A percentile compares a stretch with the other conserved stretches of the same genome.
Conservation (phyloP, 148 eudicot species). For the Fallopia convolvulus region DNA sequence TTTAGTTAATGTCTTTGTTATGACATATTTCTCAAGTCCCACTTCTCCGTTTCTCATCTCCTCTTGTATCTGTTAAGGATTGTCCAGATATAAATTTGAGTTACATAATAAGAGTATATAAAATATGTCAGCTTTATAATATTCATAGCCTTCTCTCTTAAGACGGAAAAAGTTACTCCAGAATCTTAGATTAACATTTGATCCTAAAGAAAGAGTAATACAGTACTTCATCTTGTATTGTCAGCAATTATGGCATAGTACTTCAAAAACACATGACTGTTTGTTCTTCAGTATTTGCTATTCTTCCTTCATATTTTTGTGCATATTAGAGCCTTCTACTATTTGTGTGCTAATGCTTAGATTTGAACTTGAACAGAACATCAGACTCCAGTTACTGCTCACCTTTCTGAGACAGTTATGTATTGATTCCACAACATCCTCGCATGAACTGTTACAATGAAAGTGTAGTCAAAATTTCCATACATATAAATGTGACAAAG, state of each 20-base stretch:
- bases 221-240: not conserved
- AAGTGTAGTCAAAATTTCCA: not conserved
- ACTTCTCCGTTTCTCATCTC: slow-evolving; percentile 89
- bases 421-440: slow-evolving; percentile 93
- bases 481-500: not conserved
- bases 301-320: not conserved
- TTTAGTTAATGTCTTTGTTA: slow-evolving; percentile 82
- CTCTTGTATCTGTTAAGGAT: slow-evolving; percentile 60
- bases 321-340: not conserved
- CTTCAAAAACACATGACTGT: not conserved
- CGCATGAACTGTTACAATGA: slow-evolving; percentile 68
- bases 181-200: not conserved
- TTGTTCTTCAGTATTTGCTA: not conserved
- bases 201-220: not conserved
- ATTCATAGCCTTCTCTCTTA: not conserved
- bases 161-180: not conserved
- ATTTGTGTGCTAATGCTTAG: not conserved
- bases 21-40: slow-evolving; percentile 79
- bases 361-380: not conserved
- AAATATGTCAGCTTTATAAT: not conserved
- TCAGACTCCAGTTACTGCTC: slow-evolving; percentile 9
- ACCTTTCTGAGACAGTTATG: slow-evolving; percentile 83
- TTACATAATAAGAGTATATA: not conserved
- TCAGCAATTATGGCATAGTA: not conserved
- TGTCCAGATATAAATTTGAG: not conserved